Conservation (phyloP, 192 early-diverging fungal genomes). For the Funneliformis mosseae region DNA sequence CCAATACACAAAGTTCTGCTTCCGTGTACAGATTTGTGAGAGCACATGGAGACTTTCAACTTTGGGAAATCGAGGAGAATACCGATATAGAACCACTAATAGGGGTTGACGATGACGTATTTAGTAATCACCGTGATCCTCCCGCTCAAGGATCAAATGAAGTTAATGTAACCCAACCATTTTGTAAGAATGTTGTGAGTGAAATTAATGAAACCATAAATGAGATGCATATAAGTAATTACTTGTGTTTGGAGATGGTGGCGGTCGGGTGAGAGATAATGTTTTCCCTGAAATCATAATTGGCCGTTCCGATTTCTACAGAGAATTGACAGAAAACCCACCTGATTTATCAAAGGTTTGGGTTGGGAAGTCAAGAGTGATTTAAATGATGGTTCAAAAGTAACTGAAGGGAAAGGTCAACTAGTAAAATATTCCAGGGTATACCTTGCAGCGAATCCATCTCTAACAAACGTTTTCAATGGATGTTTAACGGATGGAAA, state of each 20-base stretch:
- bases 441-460: slow-evolving; percentile 26
- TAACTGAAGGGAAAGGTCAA: slow-evolving; percentile 13
- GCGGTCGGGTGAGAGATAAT: neutral
- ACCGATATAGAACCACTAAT: neutral
- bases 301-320: slow-evolving; percentile 1
- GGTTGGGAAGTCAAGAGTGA: slow-evolving; percentile 18
- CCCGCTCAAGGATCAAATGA: slow-evolving; percentile 25
- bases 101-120: neutral
- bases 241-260: neutral
- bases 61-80: slow-evolving; percentile 19
- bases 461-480: slow-evolving; percentile 19
- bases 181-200: slow-evolving; percentile 20
- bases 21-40: slow-evolving; percentile 10
- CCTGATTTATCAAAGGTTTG: slow-evolving; percentile 27
- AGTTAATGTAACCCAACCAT: slow-evolving; percentile 10
- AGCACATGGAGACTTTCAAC: neutral
- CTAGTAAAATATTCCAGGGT: slow-evolving; percentile 23
- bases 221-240: neutral
- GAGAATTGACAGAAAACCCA: slow-evolving; percentile 20
- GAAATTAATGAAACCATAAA: slow-evolving; percentile 15
- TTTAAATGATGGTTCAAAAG: slow-evolving; percentile 9
- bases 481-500: slow-evolving; percentile 29
- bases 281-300: slow-evolving; percentile 25
- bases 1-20: slow-evolving; percentile 1
- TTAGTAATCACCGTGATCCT: neutral